Evolutionary conservation across 208 protist species (phyloP).

Genomic region (Leishmania amazonensis): DNA sequence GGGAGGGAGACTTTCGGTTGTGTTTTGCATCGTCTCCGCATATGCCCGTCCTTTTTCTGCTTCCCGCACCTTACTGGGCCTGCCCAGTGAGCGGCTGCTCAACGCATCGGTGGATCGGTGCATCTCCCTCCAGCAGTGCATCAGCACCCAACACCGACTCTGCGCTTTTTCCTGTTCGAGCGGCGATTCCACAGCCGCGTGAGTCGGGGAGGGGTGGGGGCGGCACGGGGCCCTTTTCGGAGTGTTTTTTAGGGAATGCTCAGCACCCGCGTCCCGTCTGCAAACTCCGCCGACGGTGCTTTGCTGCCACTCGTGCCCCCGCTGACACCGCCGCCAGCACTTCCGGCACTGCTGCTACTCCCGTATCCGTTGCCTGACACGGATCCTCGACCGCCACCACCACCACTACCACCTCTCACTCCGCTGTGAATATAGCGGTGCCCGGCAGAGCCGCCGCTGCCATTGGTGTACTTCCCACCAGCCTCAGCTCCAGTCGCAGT

Average conservation of each 20-base stretch:
- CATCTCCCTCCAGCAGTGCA: neutral
- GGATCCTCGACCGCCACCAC: neutral
- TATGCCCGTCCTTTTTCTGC: neutral
- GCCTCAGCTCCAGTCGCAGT: neutral
- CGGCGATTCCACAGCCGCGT: neutral
- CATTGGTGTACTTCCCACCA: neutral
- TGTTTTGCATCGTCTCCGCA: neutral
- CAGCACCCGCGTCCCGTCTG: slow-evolving; percentile 9
- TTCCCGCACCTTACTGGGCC: neutral
- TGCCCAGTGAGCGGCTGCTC: neutral
- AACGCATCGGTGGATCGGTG: neutral
- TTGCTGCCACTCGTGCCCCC: slow-evolving; percentile 6
- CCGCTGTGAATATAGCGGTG: neutral
- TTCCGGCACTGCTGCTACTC: neutral
- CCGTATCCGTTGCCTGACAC: neutral
- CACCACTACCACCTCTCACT: neutral
- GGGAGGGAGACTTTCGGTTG: neutral
- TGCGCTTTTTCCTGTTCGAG: neutral
- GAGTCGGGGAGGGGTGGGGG: neutral
- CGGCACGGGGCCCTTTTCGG: neutral
- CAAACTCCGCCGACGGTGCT: slow-evolving; percentile 14
- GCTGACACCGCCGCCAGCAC: neutral
- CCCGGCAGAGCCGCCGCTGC: neutral
- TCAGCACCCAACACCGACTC: neutral
- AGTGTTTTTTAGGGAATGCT: slow-evolving; percentile 15